Evolutionary conservation across 2,329 filamentous ascomycete genomes (phyloP).

Genomic region (Dactylellina drechsleri): DNA sequence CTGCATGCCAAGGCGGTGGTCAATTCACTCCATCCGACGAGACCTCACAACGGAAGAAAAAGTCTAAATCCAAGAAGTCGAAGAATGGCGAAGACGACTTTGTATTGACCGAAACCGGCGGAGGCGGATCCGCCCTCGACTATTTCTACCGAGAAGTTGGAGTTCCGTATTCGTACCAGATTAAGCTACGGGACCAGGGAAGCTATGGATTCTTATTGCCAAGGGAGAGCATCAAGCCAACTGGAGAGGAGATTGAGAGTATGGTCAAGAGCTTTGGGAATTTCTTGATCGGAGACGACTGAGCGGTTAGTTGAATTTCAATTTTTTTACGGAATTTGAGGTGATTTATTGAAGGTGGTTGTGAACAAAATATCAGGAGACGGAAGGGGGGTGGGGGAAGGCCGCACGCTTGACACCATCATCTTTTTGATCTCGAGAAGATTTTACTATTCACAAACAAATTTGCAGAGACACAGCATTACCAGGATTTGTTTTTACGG

Average conservation of each 20-base stretch:
- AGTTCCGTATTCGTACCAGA: conserved; percentile 88
- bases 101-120: conserved; percentile 73
- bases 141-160: conserved; percentile 92
- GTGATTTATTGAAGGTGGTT: neutral
- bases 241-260: conserved; percentile 74
- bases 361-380: conserved; percentile 3
- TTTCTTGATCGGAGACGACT: conserved; percentile 37
- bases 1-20: conserved; percentile 84
- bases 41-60: conserved; percentile 57
- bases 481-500: neutral
- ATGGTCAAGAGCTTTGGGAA: conserved; percentile 52
- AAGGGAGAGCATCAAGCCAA: conserved; percentile 84
- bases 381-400: conserved; percentile 2
- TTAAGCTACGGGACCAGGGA: conserved; percentile 91
- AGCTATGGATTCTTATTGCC: conserved; percentile 94
- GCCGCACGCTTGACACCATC: conserved; percentile 13
- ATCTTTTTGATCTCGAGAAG: neutral
- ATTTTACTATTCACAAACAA: neutral
- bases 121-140: conserved; percentile 87
- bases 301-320: conserved; percentile 15
- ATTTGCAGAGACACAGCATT: neutral
- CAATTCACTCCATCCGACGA: conserved; percentile 57
- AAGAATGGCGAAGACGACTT: conserved; percentile 57
- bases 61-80: conserved; percentile 60
- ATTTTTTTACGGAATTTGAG: neutral